Evolutionary conservation across 2,329 filamentous ascomycete species (phyloP).

Genomic region (Colletotrichum tofieldiae): DNA sequence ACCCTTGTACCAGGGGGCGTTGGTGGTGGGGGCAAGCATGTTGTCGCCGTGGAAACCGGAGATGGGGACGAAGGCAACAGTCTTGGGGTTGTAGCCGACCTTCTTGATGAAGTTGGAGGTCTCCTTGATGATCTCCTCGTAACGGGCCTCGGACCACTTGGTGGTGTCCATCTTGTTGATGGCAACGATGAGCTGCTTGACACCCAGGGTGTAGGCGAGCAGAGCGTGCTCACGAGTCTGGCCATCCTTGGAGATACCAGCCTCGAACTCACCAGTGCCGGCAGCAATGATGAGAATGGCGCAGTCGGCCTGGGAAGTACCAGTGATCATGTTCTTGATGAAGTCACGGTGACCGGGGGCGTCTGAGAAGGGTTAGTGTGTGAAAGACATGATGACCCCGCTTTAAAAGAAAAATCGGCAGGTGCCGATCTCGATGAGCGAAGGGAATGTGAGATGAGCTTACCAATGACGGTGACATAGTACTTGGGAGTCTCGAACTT

Average conservation of each 20-base stretch:
- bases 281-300: slow-evolving; percentile 99
- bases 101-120: slow-evolving; percentile 99
- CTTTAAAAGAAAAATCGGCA: background rate
- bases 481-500: slow-evolving; percentile 99
- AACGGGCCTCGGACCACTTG: slow-evolving; percentile 98
- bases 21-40: slow-evolving; percentile 92
- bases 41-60: slow-evolving; percentile 99
- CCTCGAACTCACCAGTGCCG: slow-evolving; percentile 99
- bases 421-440: background rate
- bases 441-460: slow-evolving; percentile 51
- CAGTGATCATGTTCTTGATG: slow-evolving; percentile 99
- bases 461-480: slow-evolving; percentile 98
- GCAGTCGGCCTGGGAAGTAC: slow-evolving; percentile 99
- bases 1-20: slow-evolving; percentile 99
- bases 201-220: slow-evolving; percentile 99
- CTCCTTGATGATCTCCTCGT: slow-evolving; percentile 99
- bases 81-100: slow-evolving; percentile 99
- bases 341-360: slow-evolving; percentile 99
- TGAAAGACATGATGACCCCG: background rate
- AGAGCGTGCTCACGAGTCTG: slow-evolving; percentile 99
- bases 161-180: slow-evolving; percentile 99
- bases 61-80: slow-evolving; percentile 98
- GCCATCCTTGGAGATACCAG: slow-evolving; percentile 99
- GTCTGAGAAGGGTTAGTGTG: slow-evolving; percentile 65
- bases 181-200: slow-evolving; percentile 99